Evolutionary conservation across 306 rosid genomes (phyloP).

Genomic region (Abrus pulchellus): DNA sequence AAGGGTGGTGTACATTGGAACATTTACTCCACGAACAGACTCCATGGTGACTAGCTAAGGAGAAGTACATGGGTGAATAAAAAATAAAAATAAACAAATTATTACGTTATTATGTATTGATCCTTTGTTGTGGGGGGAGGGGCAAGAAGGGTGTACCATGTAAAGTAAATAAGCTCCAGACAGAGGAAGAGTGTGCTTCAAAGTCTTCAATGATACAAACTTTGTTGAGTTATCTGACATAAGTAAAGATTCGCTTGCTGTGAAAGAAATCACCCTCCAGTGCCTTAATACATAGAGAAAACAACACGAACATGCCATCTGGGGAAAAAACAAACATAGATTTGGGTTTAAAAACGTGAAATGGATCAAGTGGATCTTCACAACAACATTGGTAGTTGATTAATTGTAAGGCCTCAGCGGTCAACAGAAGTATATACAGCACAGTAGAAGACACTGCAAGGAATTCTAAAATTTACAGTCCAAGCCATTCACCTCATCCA

Average conservation of each 20-base stretch:
- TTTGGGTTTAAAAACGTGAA: constrained; percentile 27
- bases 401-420: constrained; percentile 20
- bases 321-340: constrained; percentile 50
- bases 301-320: constrained; percentile 85
- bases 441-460: too few species aligned
- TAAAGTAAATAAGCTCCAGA: constrained; percentile 91
- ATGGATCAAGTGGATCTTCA: constrained; percentile 24
- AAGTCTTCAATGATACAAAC: constrained; percentile 76
- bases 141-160: constrained; percentile 65
- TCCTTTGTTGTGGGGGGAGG: background rate
- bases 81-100: constrained; percentile 36
- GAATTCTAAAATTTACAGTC: background rate
- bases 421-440: too few species aligned
- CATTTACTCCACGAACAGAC: constrained; percentile 98
- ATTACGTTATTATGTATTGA: constrained; percentile 1
- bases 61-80: constrained; percentile 54
- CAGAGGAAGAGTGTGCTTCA: constrained; percentile 84
- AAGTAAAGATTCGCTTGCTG: constrained; percentile 62
- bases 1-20: constrained; percentile 97
- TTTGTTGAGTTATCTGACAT: constrained; percentile 61
- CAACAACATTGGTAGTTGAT: constrained; percentile 21
- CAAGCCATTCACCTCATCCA: background rate
- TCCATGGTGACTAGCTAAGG: constrained; percentile 93
- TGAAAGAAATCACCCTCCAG: constrained; percentile 78
- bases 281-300: constrained; percentile 79